Evolutionary conservation across 805 yeast genomes (phyloP), one percentile per base, ranked within the genome.

Genomic region (Hagleromyces aurorensis): DNA sequence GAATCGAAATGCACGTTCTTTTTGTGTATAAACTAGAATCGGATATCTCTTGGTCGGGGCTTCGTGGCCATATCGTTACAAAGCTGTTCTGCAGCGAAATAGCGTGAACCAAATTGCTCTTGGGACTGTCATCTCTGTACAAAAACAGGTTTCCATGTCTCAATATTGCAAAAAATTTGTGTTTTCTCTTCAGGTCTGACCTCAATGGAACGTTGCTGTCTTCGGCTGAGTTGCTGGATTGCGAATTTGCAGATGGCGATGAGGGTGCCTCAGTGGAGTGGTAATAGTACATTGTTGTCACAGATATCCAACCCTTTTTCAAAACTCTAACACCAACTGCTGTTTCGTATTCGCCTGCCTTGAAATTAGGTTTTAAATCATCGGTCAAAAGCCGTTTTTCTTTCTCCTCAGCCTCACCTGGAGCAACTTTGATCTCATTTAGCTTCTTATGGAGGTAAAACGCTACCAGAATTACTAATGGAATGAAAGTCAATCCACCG

Each of bases 81-180:
- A 84, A 64, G 42, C 74, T 73, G 43, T 78, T 71, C 4, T 80
- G 70, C 13, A 91, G 55, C 2, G 82, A 85, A 36, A 91, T 73
- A 6, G 82, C 94, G 55, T 84, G 87, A 39, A 52, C 75, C 75
- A 47, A 65, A 68, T 50, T 73, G 65, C 27, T 64, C 61, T 36
- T 40, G 1, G 40, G 37, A 2, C 48, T 20, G 23, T 78, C 80
- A 48, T 81, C 84, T 36, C 73, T 72, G 58, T 83, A 89, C n/a
- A 91, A 61, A 48, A 87, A 84, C 32, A 91, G 57, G 48, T 86
- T 86, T 0, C 96, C 94, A 47, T 87, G 96, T 46, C 82, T 79
- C 30, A 86, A 61, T 0, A 82, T 75, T 1, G 78, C 87, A 51
- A 59, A 81, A 48, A 66, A 81, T 23, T 75, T 60, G 47, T 78